Evolutionary conservation across 768 basidiomycete species (phyloP), one percentile per base, ranked within the genome.

Genomic region (Tulasnella calospora): DNA sequence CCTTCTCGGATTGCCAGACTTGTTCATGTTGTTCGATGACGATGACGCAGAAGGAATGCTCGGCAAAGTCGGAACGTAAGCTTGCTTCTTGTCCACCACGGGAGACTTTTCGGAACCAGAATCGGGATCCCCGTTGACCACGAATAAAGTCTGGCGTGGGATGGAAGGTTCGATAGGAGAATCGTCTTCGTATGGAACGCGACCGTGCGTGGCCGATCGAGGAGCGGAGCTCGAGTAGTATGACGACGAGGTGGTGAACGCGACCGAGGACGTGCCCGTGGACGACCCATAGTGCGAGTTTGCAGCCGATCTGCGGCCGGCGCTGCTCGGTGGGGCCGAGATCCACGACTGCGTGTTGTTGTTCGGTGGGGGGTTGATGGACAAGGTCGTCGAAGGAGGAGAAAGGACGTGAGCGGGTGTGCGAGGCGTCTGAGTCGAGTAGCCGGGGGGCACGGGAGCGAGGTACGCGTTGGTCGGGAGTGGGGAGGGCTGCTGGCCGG

Each of bases 211-310:
- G 40, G 77, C 70, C 30, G 77, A 76, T 27, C 61, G 71, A 72
- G 36, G 36, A 36, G 71, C 36, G 30, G 75, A 57, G 17, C 38
- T 40, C 36, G 51, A 51, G 35, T 55, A 40, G n/a, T 51, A 47
- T 21, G 74, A 75, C 75, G 75, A 76, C 21, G 75, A 76, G 23
- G 19, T 51, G 8, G 75, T 76, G 57, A 76, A 76, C 9, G 75
- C 75, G 13, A 76, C 75, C 21, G 75, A 76, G 21, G 75, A 76
- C n/a, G 75, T 76, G 27, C 46, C 75, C 27, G 75, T 55, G 30
- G 75, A 76, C 3, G 75, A 76, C 2, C 75, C 75, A n/a, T 55
- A 57, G 19, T 76, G 75, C 61, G 75, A 76, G 38, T 21, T 55
- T 21, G 51, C 61, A 13, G 75, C 57, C 33, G 75, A 76, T 21